Percentiles rank a stretch among this genome's conserved stretches.
These are phyloP conservation scores for Mytilinidion resinicola DNA, from an alignment of 495 filamentous ascomycete species.

Conservation along the genomic window DNA sequence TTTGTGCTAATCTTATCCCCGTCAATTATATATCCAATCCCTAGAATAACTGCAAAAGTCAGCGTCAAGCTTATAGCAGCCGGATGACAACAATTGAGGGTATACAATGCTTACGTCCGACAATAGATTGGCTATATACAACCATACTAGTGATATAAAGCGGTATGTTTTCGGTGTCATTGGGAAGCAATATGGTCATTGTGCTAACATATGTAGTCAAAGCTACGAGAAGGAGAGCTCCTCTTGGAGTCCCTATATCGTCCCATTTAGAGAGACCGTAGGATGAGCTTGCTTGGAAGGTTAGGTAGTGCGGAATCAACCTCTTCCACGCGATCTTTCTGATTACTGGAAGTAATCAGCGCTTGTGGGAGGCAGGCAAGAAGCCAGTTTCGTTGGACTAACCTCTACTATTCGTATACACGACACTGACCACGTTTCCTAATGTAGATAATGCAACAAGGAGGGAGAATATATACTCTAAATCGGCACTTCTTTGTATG, in stretches of 20 bases:
- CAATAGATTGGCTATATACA: neutral
- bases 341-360: no score
- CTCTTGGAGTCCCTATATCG: neutral
- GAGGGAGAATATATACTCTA: neutral
- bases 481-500: neutral
- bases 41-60: neutral
- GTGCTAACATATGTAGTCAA: neutral
- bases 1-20: neutral
- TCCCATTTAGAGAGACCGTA: neutral
- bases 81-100: neutral
- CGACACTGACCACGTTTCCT: neutral
- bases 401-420: constrained; percentile 1
- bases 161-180: neutral
- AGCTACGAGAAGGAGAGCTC: neutral
- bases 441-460: neutral
- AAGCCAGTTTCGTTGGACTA: neutral
- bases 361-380: no score
- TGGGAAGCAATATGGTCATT: neutral
- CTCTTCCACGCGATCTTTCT: neutral
- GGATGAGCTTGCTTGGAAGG: neutral
- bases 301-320: neutral
- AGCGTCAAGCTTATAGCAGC: no score
- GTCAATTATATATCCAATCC: neutral
- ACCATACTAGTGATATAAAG: neutral
- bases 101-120: neutral